Percentiles rank a stretch among this genome's conserved stretches.
These are phyloP conservation scores for Rubus parviflorus DNA, from an alignment of 306 rosid species.

Conservation along the genomic window DNA sequence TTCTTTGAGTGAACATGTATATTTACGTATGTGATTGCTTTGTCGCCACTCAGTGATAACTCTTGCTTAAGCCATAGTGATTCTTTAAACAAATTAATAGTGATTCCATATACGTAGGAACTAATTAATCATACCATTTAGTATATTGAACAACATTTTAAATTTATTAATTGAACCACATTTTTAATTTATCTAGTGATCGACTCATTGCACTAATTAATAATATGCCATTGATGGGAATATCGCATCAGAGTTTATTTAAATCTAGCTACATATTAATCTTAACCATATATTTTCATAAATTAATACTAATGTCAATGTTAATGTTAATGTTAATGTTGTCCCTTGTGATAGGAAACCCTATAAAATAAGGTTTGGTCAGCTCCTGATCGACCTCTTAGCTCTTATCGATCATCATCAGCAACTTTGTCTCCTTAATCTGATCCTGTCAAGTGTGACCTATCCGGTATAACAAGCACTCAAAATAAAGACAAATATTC, in stretches of 20 bases:
- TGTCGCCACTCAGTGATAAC: too few species aligned
- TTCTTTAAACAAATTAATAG: too few species aligned
- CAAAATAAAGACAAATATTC: too few species aligned
- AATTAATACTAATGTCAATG: slow-evolving; percentile 5
- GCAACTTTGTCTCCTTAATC: too few species aligned
- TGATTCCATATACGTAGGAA: background rate
- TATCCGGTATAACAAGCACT: too few species aligned
- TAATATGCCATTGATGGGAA: background rate
- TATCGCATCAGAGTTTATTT: background rate
- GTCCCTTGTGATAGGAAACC: background rate
- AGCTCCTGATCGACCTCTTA: background rate
- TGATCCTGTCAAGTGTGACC: too few species aligned
- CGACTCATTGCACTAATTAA: too few species aligned
- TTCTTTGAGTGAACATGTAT: too few species aligned
- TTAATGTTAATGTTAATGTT: background rate
- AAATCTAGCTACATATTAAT: background rate
- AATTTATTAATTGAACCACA: too few species aligned
- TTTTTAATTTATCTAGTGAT: too few species aligned
- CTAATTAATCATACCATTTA: background rate
- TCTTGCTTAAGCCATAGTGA: too few species aligned
- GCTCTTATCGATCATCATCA: slow-evolving; percentile 2
- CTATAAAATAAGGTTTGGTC: background rate
- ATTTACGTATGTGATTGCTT: too few species aligned
- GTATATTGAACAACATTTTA: background rate
- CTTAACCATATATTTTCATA: background rate